Percentiles rank a stretch among this genome's conserved stretches.
Evolutionary conservation across 768 basidiomycete genomes (phyloP).

Genomic region (Lactarius tabidus): DNA sequence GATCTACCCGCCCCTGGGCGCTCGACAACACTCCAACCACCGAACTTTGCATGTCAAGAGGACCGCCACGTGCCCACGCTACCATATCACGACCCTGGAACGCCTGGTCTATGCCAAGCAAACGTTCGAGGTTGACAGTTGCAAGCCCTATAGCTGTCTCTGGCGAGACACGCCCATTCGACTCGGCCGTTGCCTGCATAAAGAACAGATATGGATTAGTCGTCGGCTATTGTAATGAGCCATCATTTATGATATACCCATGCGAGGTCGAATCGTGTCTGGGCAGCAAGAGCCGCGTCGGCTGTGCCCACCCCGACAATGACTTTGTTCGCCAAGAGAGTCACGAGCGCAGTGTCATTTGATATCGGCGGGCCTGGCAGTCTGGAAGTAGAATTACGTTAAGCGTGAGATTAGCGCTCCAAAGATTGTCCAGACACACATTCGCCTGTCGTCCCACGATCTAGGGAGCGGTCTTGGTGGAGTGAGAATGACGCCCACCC

Average conservation of each 20-base stretch:
- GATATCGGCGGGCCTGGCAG: slow-evolving; percentile 64
- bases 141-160: slow-evolving; percentile 37
- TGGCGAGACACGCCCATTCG: slow-evolving; percentile 37
- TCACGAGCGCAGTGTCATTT: slow-evolving; percentile 48
- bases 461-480: slow-evolving; percentile 59
- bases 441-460: slow-evolving; percentile 60
- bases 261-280: slow-evolving; percentile 38
- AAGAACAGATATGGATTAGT: not conserved
- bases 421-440: slow-evolving; percentile 40
- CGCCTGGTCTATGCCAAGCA: slow-evolving; percentile 35
- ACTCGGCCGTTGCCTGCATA: slow-evolving; percentile 38
- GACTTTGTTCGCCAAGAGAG: slow-evolving; percentile 55
- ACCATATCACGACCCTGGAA: slow-evolving; percentile 31
- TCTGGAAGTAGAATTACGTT: slow-evolving; percentile 33
- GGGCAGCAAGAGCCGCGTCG: slow-evolving; percentile 34
- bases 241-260: slow-evolving; percentile 33
- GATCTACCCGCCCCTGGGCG: slow-evolving; percentile 30
- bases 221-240: not conserved
- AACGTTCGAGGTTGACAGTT: slow-evolving; percentile 41
- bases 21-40: slow-evolving; percentile 36
- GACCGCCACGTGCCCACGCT: slow-evolving; percentile 34
- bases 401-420: not conserved
- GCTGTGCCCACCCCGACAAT: slow-evolving; percentile 54
- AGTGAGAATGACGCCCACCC: slow-evolving; percentile 69
- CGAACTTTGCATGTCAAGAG: slow-evolving; percentile 35